Evolutionary conservation across 1,139 yeast species (phyloP), one percentile per base, ranked within the genome.

Genomic region (Wickerhamomyces sp.): DNA sequence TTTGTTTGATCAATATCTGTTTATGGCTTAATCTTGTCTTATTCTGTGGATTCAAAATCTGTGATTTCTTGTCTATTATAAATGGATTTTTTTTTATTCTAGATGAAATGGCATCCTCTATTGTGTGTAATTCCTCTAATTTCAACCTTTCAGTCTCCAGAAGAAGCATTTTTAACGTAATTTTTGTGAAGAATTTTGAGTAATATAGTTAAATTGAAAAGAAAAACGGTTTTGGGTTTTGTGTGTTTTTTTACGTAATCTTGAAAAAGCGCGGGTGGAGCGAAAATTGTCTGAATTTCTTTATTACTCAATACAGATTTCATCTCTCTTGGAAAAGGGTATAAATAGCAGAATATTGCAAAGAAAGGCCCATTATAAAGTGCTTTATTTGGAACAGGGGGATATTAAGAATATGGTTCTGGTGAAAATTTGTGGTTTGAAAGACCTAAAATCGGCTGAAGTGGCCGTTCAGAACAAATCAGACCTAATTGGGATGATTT

Each of bases 361-460:
- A n/a, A 34, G 23, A 18, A 18, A 18, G 23, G 23, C 4, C 23
- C 5, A 18, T 3, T 18, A 18, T 18, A 4, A 18, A 18, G 23
- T 18, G 23, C 23, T 18, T 18, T 18, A 18, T 18, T 18, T 18
- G 8, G 13, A 9, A 13, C 27, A 15, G 29, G 2, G 10, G 13
- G n/a, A n/a, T n/a, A n/a, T n/a, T n/a, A n/a, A n/a, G n/a, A 26
- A 23, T 18, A 57, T 57, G 59, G 45, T 53, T 7, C 5, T 65
- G 10, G 63, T 86, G 15, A 93, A 93, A 62, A 81, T 91, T 4
- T 93, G 99, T 64, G 99, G 99, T 0, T 61, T 91, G 27, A 77
- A 78, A 56, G 73, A 84, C 3, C 62, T 67, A 0, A 85, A 79
- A 40, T 88, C 89, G 1, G 98, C 97, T 0, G 52, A 66, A 33